Evolutionary conservation across 495 filamentous ascomycete species (phyloP).

Genomic region (Lentithecium fluviatile): DNA sequence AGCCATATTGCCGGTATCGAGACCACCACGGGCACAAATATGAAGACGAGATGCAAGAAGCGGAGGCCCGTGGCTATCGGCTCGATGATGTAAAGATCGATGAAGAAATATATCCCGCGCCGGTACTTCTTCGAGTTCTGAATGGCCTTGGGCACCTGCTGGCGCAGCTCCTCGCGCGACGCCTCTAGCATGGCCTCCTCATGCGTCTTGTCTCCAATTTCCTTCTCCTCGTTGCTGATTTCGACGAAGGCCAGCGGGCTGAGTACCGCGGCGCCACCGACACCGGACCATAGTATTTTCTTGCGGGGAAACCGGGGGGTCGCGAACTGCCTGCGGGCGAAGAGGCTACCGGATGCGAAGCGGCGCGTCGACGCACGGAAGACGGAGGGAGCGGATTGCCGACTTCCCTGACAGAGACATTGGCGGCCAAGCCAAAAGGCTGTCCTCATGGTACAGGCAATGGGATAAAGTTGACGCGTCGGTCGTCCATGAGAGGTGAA

Average conservation of each 20-base stretch:
- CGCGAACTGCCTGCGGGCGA: constrained; percentile 15
- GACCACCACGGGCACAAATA: constrained; percentile 86
- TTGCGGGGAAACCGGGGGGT: constrained; percentile 23
- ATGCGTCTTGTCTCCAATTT: constrained; percentile 61
- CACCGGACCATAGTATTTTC: constrained; percentile 46
- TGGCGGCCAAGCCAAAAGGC: constrained; percentile 54
- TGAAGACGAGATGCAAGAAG: constrained; percentile 78
- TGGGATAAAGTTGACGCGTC: constrained; percentile 1
- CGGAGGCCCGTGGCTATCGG: constrained; percentile 83
- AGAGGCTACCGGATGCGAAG: constrained; percentile 19
- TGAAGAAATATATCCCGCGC: constrained; percentile 57
- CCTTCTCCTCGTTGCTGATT: constrained; percentile 55
- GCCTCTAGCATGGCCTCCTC: constrained; percentile 83
- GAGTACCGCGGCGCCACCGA: constrained; percentile 46
- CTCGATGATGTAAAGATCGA: constrained; percentile 76
- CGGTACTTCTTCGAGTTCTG: constrained; percentile 54
- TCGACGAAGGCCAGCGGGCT: constrained; percentile 69
- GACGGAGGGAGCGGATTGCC: constrained; percentile 36
- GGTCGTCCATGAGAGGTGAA: constrained; percentile 6
- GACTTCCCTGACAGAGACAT: constrained; percentile 46
- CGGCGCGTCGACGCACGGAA: constrained; percentile 37
- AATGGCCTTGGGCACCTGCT: constrained; percentile 60
- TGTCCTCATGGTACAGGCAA: constrained; percentile 52
- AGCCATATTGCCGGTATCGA: constrained; percentile 79
- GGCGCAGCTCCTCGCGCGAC: constrained; percentile 72